A percentile compares a stretch with the other conserved stretches of the same genome.
Conservation (phyloP, 257 asterid genomes). For the Solanum bulbocastanum region DNA sequence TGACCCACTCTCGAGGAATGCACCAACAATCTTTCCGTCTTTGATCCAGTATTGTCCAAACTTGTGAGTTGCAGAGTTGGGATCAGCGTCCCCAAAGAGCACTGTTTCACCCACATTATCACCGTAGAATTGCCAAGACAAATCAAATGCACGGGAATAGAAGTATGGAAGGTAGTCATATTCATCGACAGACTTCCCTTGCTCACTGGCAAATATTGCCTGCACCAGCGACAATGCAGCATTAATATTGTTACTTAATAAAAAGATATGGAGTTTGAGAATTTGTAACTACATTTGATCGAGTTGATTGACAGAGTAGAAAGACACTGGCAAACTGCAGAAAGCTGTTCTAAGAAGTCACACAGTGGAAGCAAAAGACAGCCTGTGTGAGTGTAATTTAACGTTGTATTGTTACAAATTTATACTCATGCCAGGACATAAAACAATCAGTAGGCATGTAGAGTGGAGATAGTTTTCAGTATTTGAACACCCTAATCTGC, state of each 20-base stretch:
- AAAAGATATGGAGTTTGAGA: background rate
- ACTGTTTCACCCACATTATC: conserved; percentile 73
- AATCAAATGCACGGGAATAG: conserved; percentile 77
- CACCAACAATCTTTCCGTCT: conserved; percentile 78
- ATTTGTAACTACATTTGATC: background rate
- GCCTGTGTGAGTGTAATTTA: background rate
- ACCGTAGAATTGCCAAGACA: conserved; percentile 94
- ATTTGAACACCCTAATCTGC: background rate
- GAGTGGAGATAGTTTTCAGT: background rate
- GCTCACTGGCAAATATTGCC: conserved; percentile 69
- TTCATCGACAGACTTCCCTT: conserved; percentile 52
- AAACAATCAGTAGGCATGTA: background rate
- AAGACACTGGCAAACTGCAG: background rate
- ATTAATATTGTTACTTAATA: background rate
- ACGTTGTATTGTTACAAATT: background rate
- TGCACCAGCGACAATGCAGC: conserved; percentile 12
- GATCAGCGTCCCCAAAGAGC: conserved; percentile 64
- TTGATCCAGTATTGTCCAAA: conserved; percentile 88
- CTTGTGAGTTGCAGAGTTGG: conserved; percentile 63
- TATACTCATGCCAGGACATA: background rate
- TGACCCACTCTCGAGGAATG: conserved; percentile 75
- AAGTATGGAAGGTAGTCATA: conserved; percentile 87
- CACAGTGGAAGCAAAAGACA: background rate
- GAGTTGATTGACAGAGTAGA: background rate
- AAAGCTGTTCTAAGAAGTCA: background rate